Evolutionary conservation across 164 flowering plant genomes (phyloP).

Genomic region (Vitis rotundifolia): DNA sequence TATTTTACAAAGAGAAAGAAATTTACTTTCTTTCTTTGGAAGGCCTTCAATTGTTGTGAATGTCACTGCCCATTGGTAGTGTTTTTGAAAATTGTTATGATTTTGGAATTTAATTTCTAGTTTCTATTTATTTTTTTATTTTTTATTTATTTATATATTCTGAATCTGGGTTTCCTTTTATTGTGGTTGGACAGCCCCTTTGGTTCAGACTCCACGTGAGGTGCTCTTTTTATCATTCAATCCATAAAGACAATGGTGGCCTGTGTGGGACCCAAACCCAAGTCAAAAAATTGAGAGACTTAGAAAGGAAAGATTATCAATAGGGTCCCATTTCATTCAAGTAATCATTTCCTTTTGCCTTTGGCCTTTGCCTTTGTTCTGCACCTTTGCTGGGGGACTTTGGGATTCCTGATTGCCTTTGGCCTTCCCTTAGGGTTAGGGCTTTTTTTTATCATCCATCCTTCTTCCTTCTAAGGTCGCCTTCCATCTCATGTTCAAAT

Average conservation of each 20-base stretch:
- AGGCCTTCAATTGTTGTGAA: not conserved
- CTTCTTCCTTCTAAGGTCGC: not conserved
- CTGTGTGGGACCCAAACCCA: slow-evolving; percentile 42
- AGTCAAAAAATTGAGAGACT: slow-evolving; percentile 43
- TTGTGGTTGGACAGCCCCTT: slow-evolving; percentile 60
- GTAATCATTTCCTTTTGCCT: slow-evolving; percentile 52
- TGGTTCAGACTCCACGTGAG: slow-evolving; percentile 80
- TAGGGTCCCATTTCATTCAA: slow-evolving; percentile 43
- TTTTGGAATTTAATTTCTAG: not conserved
- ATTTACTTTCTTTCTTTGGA: not conserved
- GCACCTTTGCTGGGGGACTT: slow-evolving; percentile 40
- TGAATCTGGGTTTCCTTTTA: slow-evolving; percentile 19
- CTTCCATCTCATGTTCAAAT: not conserved
- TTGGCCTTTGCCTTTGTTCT: slow-evolving; percentile 27
- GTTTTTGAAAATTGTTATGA: not conserved
- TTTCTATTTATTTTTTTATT: not conserved
- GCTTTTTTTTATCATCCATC: not conserved
- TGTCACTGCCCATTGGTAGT: not conserved
- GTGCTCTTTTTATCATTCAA: slow-evolving; percentile 72
- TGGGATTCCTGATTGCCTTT: slow-evolving; percentile 29
- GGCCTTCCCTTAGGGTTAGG: not conserved
- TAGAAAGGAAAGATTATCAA: slow-evolving; percentile 25
- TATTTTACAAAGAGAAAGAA: not conserved
- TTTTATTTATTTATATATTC: not conserved
- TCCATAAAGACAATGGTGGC: slow-evolving; percentile 67